Conservation (phyloP, 805 yeast species). For the Ogataea wickerhamii region DNA sequence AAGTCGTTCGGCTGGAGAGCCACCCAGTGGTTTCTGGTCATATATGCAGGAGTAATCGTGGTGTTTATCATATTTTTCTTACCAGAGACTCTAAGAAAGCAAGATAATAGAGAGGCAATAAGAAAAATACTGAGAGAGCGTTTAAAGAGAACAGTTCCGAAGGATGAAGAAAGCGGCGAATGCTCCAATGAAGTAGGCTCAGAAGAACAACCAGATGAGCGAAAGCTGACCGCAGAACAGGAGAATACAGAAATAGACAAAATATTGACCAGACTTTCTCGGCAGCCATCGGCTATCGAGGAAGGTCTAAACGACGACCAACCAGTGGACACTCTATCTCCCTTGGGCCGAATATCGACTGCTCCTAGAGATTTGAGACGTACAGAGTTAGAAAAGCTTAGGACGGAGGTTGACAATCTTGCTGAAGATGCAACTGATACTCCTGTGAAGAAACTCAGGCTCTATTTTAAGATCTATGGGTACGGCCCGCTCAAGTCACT, state of each 20-base stretch:
- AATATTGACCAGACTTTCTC: slow-evolving; percentile 34
- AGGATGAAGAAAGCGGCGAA: slow-evolving; percentile 15
- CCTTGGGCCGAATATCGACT: slow-evolving; percentile 31
- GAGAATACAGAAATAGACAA: slow-evolving; percentile 26
- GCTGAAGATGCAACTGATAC: slow-evolving; percentile 18
- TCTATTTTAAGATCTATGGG: slow-evolving; percentile 43
- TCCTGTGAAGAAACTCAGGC: slow-evolving; percentile 22
- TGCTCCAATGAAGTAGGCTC: slow-evolving; percentile 6
- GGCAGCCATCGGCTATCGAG: slow-evolving; percentile 19
- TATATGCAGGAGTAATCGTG: slow-evolving; percentile 54
- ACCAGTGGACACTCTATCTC: slow-evolving; percentile 37
- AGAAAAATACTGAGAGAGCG: slow-evolving; percentile 43
- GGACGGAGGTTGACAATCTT: slow-evolving; percentile 19
- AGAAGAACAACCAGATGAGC: slow-evolving; percentile 12
- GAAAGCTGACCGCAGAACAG: slow-evolving; percentile 15
- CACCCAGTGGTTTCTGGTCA: slow-evolving; percentile 80
- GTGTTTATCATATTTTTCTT: slow-evolving; percentile 50
- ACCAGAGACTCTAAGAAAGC: slow-evolving; percentile 76
- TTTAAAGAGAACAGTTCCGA: slow-evolving; percentile 10
- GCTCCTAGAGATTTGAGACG: slow-evolving; percentile 18
- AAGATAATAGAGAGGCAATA: slow-evolving; percentile 56
- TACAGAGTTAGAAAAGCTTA: slow-evolving; percentile 18
- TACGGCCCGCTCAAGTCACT: slow-evolving; percentile 62
- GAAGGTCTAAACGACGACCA: slow-evolving; percentile 11
- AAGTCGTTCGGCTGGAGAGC: slow-evolving; percentile 82